Percentiles rank a stretch among this genome's conserved stretches.
These are phyloP conservation scores for Hypoxylon sp. DNA, from an alignment of 2,329 filamentous ascomycete species.

Conservation along the genomic window DNA sequence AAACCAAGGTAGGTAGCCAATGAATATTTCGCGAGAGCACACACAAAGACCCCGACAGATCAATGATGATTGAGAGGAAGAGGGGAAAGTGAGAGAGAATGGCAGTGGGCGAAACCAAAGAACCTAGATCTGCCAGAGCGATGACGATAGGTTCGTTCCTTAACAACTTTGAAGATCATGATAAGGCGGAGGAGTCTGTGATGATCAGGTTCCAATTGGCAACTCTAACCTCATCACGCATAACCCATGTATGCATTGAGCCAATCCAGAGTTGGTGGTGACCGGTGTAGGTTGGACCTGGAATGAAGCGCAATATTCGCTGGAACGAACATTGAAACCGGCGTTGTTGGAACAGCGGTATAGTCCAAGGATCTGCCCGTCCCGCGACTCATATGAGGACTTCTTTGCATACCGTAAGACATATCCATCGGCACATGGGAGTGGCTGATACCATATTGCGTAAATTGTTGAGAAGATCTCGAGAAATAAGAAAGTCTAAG, in stretches of 20 bases:
- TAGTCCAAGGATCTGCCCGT: conserved; percentile 15
- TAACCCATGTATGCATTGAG: conserved; percentile 30
- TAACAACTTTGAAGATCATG: conserved; percentile 30
- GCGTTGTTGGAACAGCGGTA: conserved; percentile 8
- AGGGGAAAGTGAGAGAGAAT: conserved; percentile 22
- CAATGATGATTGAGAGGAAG: conserved; percentile 26
- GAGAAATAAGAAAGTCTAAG: conserved; percentile 10
- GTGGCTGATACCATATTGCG: conserved; percentile 20
- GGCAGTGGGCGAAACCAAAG: conserved; percentile 10
- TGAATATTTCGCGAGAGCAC: conserved; percentile 28
- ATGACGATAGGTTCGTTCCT: conserved; percentile 17
- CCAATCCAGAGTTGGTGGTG: conserved; percentile 33
- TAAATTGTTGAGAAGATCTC: conserved; percentile 11
- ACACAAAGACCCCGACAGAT: conserved; percentile 15
- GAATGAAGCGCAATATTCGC: conserved; percentile 23
- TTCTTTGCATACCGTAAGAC: conserved; percentile 7
- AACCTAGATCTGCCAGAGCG: conserved; percentile 21
- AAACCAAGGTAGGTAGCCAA: conserved; percentile 23
- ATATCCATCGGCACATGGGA: conserved; percentile 5
- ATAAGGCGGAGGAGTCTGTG: conserved; percentile 23
- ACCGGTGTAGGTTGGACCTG: conserved; percentile 20
- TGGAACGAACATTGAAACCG: conserved; percentile 18
- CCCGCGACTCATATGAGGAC: conserved; percentile 12
- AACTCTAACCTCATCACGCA: conserved; percentile 29
- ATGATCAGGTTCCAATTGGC: conserved; percentile 31